phyloP scores from a whole-genome alignment of 2,329 filamentous ascomycete species.

The Beauveria bassiana region DNA sequence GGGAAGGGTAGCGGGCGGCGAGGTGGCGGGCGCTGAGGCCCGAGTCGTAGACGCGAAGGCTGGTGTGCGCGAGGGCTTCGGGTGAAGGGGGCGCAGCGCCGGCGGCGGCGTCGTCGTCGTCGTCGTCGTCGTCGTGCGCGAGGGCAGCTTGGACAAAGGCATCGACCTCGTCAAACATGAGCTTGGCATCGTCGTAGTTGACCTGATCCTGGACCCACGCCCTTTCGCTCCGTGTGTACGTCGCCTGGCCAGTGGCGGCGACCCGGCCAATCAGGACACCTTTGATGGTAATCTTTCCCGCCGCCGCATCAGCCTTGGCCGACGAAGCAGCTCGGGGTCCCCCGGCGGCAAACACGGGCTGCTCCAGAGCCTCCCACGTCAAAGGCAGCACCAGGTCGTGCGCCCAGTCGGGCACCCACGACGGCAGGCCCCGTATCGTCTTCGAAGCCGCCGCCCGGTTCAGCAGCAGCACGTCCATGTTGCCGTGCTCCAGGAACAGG shows the following conservation, averaged over 20 bases:
- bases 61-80: no score
- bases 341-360: conserved; percentile 17
- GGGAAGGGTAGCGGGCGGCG: no score
- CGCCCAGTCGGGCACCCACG: conserved; percentile 28
- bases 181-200: conserved; percentile 13
- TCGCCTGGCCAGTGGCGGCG: background rate
- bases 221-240: background rate
- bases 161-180: conserved; percentile 20
- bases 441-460: no score
- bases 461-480: conserved; percentile 20
- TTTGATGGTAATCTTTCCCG: background rate
- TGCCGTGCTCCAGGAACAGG: conserved; percentile 14
- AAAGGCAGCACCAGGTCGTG: conserved; percentile 18
- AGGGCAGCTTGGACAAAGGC: no score
- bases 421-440: conserved; percentile 14
- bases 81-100: no score
- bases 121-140: no score
- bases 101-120: no score
- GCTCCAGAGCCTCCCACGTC: conserved; percentile 18
- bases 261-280: background rate
- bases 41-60: no score
- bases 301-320: no score
- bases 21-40: no score
- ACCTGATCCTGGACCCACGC: no score
- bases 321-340: no score